Evolutionary conservation across 108 stramenopile species (phyloP).

Genomic region (Cyclotella cryptica): DNA sequence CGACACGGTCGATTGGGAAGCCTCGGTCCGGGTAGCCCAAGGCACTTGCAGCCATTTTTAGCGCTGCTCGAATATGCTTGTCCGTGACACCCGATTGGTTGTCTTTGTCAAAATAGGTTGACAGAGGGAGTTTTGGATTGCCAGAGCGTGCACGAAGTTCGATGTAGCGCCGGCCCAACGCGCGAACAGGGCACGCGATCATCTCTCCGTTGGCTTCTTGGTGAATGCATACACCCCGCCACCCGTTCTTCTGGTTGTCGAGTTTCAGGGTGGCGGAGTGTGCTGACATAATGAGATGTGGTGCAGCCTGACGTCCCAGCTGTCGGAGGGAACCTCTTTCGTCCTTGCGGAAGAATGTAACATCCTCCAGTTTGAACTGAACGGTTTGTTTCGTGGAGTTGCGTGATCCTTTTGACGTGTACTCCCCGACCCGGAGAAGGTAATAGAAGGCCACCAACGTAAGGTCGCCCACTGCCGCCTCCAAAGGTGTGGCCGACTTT

Average conservation of each 20-base stretch:
- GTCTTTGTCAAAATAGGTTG: neutral
- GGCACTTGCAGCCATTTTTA: constrained; percentile 4
- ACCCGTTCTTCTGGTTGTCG: too few species aligned
- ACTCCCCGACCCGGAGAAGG: too few species aligned
- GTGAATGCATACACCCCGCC: too few species aligned
- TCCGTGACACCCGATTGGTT: neutral
- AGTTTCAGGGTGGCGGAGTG: too few species aligned
- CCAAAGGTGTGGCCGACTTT: too few species aligned
- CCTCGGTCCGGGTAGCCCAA: neutral
- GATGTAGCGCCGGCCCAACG: neutral
- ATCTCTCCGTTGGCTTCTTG: too few species aligned
- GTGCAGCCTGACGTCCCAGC: neutral
- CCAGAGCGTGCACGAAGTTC: neutral
- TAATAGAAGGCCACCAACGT: too few species aligned
- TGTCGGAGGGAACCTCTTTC: neutral
- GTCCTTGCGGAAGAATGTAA: constrained; percentile 6
- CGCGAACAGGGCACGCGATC: too few species aligned
- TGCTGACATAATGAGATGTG: too few species aligned
- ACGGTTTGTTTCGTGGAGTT: constrained; percentile 6
- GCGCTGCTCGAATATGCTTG: too few species aligned
- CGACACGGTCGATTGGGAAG: too few species aligned
- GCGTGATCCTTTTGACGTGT: too few species aligned
- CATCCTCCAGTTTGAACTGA: constrained; percentile 8
- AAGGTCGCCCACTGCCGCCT: constrained; percentile 1
- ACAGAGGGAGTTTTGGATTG: neutral